Evolutionary conservation across 768 basidiomycete genomes (phyloP), one percentile per base, ranked within the genome.

Genomic region (Kwoniella sp.): DNA sequence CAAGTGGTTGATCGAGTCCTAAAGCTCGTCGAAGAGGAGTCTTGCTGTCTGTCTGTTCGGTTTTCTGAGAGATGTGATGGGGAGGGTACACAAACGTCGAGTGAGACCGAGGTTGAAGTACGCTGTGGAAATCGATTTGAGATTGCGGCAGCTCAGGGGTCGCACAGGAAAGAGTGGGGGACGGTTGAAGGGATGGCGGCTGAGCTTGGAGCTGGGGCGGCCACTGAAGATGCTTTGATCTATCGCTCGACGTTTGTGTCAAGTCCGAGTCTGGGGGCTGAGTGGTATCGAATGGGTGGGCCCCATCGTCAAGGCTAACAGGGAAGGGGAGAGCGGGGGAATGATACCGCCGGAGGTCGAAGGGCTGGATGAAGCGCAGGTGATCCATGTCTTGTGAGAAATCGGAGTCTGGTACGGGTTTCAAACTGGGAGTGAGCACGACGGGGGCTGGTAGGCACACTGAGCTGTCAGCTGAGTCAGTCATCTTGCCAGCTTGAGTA

Each of bases 291-390:
- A 20, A 17, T 11, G 41, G 4, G 41, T 45, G 41, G 3, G 20
- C 11, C 11, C 20, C 41, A 17, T 45, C 41, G 41, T 45, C 41
- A 45, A 45, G 41, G 17, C 20, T 17, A 8, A 45, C 20, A 7
- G 47, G 22, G 13, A 50, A 23, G 12, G 30, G 48, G 26, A 52
- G 31, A 0, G 47, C 51, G 29, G 58, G 58, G 23, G 34, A 30
- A 4, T 51, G 58, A 28, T 60, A 52, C 15, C 58, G 47, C 5
- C 48, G 34, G 4, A 52, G 30, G 34, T 60, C 58, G 22, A 60
- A 23, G 9, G 58, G 50, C 37, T 60, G 58, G 30, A 51, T 37
- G 4, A 52, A 37, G n/a, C 48, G 47, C 0, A 52, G 34, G 34
- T 48, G 30, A 4, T 8, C 15, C 48, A 51, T 60, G n/a, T 60